Conservation (phyloP, 2,329 filamentous ascomycete species). For the Allantophomopsis cytisporea region DNA sequence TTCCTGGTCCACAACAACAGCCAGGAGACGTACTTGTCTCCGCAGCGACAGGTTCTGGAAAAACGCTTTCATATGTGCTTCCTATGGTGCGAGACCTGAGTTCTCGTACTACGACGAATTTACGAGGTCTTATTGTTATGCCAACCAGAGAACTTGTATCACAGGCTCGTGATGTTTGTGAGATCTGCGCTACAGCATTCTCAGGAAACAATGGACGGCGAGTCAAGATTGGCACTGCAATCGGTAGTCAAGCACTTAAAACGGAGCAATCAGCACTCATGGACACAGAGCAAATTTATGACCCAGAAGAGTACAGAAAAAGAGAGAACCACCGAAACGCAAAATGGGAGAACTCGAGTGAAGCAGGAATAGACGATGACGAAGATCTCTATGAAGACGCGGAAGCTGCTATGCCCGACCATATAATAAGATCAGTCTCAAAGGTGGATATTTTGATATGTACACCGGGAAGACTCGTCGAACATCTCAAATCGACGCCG, state of each 20-base stretch:
- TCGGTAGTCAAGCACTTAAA: slow-evolving; percentile 66
- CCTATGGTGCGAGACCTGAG: slow-evolving; percentile 72
- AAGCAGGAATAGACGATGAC: slow-evolving; percentile 23
- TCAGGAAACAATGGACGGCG: slow-evolving; percentile 43
- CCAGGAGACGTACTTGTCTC: slow-evolving; percentile 77
- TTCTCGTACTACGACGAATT: slow-evolving; percentile 43
- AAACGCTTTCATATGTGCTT: slow-evolving; percentile 82
- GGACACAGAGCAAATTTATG: slow-evolving; percentile 52
- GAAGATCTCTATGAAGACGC: slow-evolving; percentile 21
- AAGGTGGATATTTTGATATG: slow-evolving; percentile 82
- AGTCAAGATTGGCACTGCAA: slow-evolving; percentile 66
- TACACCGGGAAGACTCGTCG: slow-evolving; percentile 82
- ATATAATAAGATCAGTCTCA: slow-evolving; percentile 52
- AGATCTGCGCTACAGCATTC: slow-evolving; percentile 55
- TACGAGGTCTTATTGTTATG: slow-evolving; percentile 74
- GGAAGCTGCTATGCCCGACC: slow-evolving; percentile 33
- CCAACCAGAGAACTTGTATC: slow-evolving; percentile 83
- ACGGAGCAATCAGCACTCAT: slow-evolving; percentile 49
- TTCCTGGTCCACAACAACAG: slow-evolving; percentile 47
- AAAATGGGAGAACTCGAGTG: slow-evolving; percentile 30
- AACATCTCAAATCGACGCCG: slow-evolving; percentile 73
- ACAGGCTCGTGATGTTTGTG: slow-evolving; percentile 69
- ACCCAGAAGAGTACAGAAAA: slow-evolving; percentile 43
- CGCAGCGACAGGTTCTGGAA: slow-evolving; percentile 89
- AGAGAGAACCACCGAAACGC: slow-evolving; percentile 23